phyloP scores from a whole-genome alignment of 371 early-diverging fungal species.

The Apophysomyces sp. region DNA sequence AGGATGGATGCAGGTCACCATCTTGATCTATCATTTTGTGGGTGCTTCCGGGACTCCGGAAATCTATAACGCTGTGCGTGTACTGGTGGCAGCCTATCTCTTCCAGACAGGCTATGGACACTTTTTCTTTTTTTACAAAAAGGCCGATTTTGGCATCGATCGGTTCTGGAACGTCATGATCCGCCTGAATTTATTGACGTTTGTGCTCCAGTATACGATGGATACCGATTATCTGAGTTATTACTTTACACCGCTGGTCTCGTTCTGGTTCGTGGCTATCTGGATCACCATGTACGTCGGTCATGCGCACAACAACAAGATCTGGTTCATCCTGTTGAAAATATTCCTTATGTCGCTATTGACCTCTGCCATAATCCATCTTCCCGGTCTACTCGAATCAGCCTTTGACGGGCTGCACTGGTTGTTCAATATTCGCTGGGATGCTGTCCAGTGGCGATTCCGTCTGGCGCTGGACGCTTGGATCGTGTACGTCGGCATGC shows the following conservation, averaged over 20 bases:
- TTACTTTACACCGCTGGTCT: constrained; percentile 80
- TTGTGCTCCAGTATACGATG: constrained; percentile 67
- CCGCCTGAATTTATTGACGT: constrained; percentile 69
- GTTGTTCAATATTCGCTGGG: constrained; percentile 56
- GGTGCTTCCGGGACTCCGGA: constrained; percentile 62
- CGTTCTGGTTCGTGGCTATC: constrained; percentile 71
- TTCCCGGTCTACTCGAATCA: constrained; percentile 41
- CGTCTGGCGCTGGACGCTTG: constrained; percentile 60
- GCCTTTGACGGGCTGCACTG: constrained; percentile 38
- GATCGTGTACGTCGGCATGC: constrained; percentile 64
- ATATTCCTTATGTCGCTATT: constrained; percentile 36
- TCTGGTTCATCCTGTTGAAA: constrained; percentile 50
- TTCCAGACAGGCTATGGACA: constrained; percentile 85
- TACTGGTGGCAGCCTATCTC: constrained; percentile 74
- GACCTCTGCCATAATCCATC: constrained; percentile 40
- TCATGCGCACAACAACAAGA: constrained; percentile 36
- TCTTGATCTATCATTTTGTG: constrained; percentile 71
- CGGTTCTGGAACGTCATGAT: constrained; percentile 64
- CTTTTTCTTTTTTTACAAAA: constrained; percentile 69
- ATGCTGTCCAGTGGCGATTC: constrained; percentile 65
- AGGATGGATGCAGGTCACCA: constrained; percentile 84
- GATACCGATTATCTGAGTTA: constrained; percentile 70
- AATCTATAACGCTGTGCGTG: constrained; percentile 72
- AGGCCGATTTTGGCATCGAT: constrained; percentile 61
- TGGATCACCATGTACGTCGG: constrained; percentile 65